phyloP scores from a whole-genome alignment of 2,329 filamentous ascomycete genomes.

The Fusarium sp. region DNA sequence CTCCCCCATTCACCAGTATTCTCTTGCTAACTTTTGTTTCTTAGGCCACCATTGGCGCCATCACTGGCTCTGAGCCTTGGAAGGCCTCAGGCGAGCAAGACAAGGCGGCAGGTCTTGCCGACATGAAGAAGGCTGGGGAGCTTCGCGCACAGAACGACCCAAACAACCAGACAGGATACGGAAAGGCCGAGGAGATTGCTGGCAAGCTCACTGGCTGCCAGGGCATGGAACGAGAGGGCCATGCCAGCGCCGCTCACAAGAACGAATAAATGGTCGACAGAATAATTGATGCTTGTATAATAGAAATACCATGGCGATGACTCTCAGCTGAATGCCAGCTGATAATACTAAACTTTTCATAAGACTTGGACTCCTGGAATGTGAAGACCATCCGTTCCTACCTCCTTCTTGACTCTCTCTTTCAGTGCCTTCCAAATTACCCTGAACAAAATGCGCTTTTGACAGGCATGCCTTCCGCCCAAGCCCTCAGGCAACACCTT shows the following conservation, averaged over 20 bases:
- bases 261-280: slow-evolving; percentile 32
- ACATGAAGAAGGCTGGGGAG: slow-evolving; percentile 72
- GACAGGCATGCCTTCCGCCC: slow-evolving; percentile 1
- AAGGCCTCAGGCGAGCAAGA: slow-evolving; percentile 73
- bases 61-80: slow-evolving; percentile 74
- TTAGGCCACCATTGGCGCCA: slow-evolving; percentile 70
- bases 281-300: slow-evolving; percentile 15
- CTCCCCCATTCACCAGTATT: neutral
- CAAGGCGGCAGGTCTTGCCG: slow-evolving; percentile 71
- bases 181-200: slow-evolving; percentile 73
- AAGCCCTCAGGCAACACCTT: neutral
- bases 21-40: neutral
- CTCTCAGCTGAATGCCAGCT: neutral
- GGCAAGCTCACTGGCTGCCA: slow-evolving; percentile 75
- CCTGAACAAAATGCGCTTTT: neutral
- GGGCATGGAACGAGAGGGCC: slow-evolving; percentile 76
- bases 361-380: neutral
- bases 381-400: neutral
- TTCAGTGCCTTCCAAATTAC: neutral
- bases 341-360: slow-evolving; percentile 5
- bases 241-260: slow-evolving; percentile 60
- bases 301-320: slow-evolving; percentile 17
- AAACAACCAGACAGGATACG: slow-evolving; percentile 67
- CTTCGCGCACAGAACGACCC: slow-evolving; percentile 64
- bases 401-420: neutral